Percentiles rank a stretch among this genome's conserved stretches.
Evolutionary conservation across 2,329 filamentous ascomycete species (phyloP).

Genomic region (Didymosphaeria variabile): DNA sequence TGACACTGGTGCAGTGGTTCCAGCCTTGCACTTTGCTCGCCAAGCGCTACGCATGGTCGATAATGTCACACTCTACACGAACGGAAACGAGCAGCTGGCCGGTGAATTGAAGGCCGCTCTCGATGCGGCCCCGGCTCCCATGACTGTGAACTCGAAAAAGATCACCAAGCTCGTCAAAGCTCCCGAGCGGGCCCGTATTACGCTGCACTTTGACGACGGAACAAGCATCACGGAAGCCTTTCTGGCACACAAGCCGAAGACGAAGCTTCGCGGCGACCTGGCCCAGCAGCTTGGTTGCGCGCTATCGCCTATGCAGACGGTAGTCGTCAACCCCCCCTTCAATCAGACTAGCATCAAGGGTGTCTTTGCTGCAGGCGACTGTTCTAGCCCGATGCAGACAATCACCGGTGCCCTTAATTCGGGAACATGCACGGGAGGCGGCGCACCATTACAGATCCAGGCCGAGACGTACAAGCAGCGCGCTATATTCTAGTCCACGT

Average conservation of each 20-base stretch:
- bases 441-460: too few species aligned
- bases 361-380: slow-evolving; percentile 21
- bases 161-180: slow-evolving; percentile 43
- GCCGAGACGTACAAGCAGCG: too few species aligned
- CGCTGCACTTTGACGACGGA: slow-evolving; percentile 52
- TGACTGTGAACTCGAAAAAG: slow-evolving; percentile 48
- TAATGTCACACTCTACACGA: slow-evolving; percentile 62
- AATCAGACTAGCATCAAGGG: slow-evolving; percentile 17
- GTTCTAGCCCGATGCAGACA: too few species aligned
- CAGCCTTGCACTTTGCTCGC: too few species aligned
- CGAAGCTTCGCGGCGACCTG: not conserved
- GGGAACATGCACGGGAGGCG: too few species aligned
- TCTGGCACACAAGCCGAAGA: not conserved
- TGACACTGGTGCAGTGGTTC: too few species aligned
- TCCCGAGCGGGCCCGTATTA: slow-evolving; percentile 39
- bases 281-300: slow-evolving; percentile 2
- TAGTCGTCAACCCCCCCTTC: slow-evolving; percentile 11
- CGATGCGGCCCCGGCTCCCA: slow-evolving; percentile 33
- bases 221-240: not conserved
- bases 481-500: too few species aligned
- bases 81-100: slow-evolving; percentile 53
- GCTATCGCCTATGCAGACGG: not conserved
- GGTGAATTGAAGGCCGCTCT: slow-evolving; percentile 8
- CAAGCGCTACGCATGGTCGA: slow-evolving; percentile 27
- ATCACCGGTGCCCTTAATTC: too few species aligned